Percentiles rank a stretch among this genome's conserved stretches.
These are phyloP conservation scores for Suhomyces faveliae DNA, from an alignment of 805 yeast species.

Conservation along the genomic window DNA sequence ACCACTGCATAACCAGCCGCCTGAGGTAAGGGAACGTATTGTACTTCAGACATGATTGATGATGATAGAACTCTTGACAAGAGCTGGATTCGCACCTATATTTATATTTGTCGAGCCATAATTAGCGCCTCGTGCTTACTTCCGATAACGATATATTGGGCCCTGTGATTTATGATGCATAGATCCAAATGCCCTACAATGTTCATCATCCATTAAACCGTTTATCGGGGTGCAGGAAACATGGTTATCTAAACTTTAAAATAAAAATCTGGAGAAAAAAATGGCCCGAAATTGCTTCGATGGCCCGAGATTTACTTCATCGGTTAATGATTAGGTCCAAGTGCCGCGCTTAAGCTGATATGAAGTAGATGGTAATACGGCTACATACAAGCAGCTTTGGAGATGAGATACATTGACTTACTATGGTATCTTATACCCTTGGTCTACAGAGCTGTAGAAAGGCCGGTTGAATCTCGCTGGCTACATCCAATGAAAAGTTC, in stretches of 20 bases:
- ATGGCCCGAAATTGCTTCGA: neutral
- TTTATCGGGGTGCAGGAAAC: neutral
- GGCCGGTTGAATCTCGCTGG: neutral
- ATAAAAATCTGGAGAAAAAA: too few species aligned
- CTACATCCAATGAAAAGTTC: neutral
- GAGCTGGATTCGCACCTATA: neutral
- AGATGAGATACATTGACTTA: neutral
- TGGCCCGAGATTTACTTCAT: neutral
- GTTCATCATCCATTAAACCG: neutral
- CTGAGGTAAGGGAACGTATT: conserved; percentile 50
- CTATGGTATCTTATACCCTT: neutral
- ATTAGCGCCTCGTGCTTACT: neutral
- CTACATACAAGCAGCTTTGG: neutral
- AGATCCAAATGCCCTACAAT: neutral
- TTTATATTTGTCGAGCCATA: neutral
- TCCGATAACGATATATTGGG: neutral
- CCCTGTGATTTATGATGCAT: neutral
- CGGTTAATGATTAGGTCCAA: neutral
- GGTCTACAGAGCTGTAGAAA: neutral
- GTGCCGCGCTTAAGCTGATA: neutral
- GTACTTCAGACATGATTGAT: conserved; percentile 10
- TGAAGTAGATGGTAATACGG: neutral
- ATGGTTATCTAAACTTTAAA: neutral
- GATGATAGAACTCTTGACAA: conserved; percentile 10
- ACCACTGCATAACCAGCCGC: conserved; percentile 88